phyloP scores from a whole-genome alignment of 257 asterid species.

The Parsonsia alboflavescens region DNA sequence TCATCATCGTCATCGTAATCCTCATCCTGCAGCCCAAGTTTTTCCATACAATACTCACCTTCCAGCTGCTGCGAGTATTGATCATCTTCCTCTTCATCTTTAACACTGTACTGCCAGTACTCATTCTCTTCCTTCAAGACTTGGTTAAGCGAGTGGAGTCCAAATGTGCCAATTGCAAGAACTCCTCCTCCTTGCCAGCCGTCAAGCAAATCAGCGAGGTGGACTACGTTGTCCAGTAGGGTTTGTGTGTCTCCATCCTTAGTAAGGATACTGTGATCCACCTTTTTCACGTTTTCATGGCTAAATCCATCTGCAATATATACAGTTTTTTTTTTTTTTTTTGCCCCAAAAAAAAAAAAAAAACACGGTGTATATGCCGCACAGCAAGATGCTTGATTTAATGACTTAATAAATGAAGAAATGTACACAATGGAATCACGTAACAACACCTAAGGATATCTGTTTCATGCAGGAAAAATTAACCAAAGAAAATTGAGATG shows the following conservation, averaged over 20 bases:
- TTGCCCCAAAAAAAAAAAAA: too few species aligned
- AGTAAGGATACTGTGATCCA: not conserved
- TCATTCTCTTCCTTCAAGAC: not conserved
- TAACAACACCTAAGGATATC: not conserved
- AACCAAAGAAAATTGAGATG: not conserved
- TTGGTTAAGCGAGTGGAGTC: not conserved
- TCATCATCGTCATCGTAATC: not conserved
- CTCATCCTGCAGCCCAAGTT: not conserved
- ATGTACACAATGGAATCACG: not conserved
- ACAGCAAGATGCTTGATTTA: too few species aligned
- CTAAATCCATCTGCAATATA: not conserved
- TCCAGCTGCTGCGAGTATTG: not conserved
- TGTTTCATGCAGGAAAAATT: not conserved
- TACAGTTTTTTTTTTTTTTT: not conserved
- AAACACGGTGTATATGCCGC: too few species aligned
- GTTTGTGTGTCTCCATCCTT: not conserved
- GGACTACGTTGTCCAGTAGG: not conserved
- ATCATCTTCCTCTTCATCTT: not conserved
- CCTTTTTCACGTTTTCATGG: not conserved
- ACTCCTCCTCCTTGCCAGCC: not conserved
- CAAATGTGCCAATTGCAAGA: constrained; percentile 9
- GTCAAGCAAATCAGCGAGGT: not conserved
- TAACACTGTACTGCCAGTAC: not conserved
- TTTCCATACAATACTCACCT: not conserved
- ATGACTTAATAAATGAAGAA: too few species aligned